Evolutionary conservation across 768 basidiomycete species (phyloP).

Genomic region (Macrolepiota dolichaula): DNA sequence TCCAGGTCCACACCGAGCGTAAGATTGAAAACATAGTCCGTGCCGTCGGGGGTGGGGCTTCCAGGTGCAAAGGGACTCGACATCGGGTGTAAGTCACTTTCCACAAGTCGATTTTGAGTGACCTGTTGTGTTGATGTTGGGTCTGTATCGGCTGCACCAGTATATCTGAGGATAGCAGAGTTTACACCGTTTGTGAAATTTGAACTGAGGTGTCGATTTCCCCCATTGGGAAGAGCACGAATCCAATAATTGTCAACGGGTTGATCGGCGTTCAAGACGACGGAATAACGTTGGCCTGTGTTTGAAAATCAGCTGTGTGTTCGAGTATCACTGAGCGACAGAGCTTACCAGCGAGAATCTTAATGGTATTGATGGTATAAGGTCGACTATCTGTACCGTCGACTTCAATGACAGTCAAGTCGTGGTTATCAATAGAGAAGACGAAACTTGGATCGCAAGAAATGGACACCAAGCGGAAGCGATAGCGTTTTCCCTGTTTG

Average conservation of each 20-base stretch:
- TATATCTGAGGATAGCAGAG: conserved; percentile 42
- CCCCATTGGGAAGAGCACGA: conserved; percentile 23
- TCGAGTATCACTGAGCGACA: background rate
- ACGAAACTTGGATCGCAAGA: conserved; percentile 30
- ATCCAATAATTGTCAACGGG: conserved; percentile 36
- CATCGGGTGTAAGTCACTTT: conserved; percentile 33
- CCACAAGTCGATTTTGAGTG: conserved; percentile 25
- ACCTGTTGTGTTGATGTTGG: conserved; percentile 30
- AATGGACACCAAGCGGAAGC: conserved; percentile 21
- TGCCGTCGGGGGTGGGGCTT: conserved; percentile 29
- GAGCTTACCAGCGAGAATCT: conserved; percentile 15
- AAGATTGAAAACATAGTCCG: conserved; percentile 35
- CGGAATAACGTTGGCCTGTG: conserved; percentile 40
- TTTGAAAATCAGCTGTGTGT: background rate
- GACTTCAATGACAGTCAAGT: conserved; percentile 33
- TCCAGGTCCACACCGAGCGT: conserved; percentile 18
- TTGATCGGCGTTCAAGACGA: conserved; percentile 32
- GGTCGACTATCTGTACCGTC: conserved; percentile 26
- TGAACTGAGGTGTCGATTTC: conserved; percentile 5
- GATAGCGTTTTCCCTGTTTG: conserved; percentile 26
- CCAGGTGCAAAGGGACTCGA: conserved; percentile 30
- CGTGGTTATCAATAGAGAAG: conserved; percentile 44
- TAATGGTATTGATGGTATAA: conserved; percentile 26
- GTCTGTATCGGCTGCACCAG: conserved; percentile 27
- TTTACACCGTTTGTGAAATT: conserved; percentile 35